Conservation (phyloP, 768 basidiomycete genomes). For the Lactifluus piperatus region DNA sequence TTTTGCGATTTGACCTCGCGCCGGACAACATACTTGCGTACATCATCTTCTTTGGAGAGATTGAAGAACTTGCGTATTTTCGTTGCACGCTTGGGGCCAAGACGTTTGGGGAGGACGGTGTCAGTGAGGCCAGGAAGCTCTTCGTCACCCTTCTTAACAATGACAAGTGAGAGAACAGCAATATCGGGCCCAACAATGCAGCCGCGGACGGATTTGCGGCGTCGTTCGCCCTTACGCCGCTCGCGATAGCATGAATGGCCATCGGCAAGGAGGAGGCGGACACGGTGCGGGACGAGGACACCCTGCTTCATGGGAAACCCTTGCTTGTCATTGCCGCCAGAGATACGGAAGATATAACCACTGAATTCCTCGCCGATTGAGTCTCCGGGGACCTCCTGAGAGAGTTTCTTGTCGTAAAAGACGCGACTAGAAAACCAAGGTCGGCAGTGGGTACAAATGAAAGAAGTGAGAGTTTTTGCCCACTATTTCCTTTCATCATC, state of each 20-base stretch:
- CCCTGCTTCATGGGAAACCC: slow-evolving; percentile 99
- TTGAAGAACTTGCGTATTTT: slow-evolving; percentile 99
- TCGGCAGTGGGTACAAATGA: background rate
- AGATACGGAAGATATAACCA: slow-evolving; percentile 95
- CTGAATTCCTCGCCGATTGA: slow-evolving; percentile 91
- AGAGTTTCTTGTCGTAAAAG: slow-evolving; percentile 96
- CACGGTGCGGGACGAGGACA: slow-evolving; percentile 90
- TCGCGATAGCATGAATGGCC: slow-evolving; percentile 97
- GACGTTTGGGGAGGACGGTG: slow-evolving; percentile 83
- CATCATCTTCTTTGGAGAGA: slow-evolving; percentile 95
- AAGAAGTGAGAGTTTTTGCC: slow-evolving; percentile 22
- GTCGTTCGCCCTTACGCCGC: slow-evolving; percentile 90
- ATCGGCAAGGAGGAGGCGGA: slow-evolving; percentile 85
- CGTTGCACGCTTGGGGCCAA: slow-evolving; percentile 95
- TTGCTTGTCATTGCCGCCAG: slow-evolving; percentile 97
- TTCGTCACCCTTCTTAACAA: slow-evolving; percentile 91
- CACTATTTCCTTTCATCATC: slow-evolving; percentile 87
- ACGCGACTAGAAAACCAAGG: slow-evolving; percentile 50
- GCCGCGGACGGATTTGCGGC: slow-evolving; percentile 97
- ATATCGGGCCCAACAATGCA: slow-evolving; percentile 98
- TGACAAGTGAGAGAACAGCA: slow-evolving; percentile 84
- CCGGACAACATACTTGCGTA: slow-evolving; percentile 93
- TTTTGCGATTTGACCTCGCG: slow-evolving; percentile 83
- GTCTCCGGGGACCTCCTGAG: slow-evolving; percentile 90
- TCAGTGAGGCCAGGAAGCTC: slow-evolving; percentile 93